Evolutionary conservation across 441 rosid genomes (phyloP), one percentile per base, ranked within the genome.

Genomic region (Manihot esculenta): DNA sequence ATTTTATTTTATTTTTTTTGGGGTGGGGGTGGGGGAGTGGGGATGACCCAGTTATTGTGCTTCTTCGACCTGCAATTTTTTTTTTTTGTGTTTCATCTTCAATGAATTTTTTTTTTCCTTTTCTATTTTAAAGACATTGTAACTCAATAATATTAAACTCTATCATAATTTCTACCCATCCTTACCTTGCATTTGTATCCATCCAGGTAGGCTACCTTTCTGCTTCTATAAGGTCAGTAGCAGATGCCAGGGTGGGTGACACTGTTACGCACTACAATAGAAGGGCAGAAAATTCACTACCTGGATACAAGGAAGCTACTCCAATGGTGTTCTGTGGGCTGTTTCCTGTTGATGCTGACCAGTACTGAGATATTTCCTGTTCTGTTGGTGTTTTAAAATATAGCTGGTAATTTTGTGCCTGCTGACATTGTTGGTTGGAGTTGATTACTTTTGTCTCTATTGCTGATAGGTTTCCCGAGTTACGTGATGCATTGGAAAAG

Each of bases 271-370:
- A 80, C 58, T 84, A 69, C 66, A 51, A 74, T 70, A 89, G 91
- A 84, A 90, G 68, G 81, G 99, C 99, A 61, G 87, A 90, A 66
- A 84, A 80, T 53, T 86, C 88, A 13, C 82, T 95, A 68, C 93
- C 98, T 70, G 99, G 99, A 80, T 95, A 95, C 57, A 92, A 84
- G 80, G 96, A 95, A 88, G 97, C 93, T 75, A 92, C 98, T 23
- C 96, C 98, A 57, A 92, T 89, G 97, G 99, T 95, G 83, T 95
- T 95, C 76, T 92, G 99, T 74, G 99, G 99, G 82, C 83, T 95
- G 56, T 95, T 95, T 77, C 99, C 99, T 59, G 91, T 95, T 78
- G 99, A 95, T 75, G 98, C 98, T 47, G 97, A 92, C 87, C 99
- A 91, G 97, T 95, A 87, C 69, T 78, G 66, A 63, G 71, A 71